A percentile compares a stretch with the other conserved stretches of the same genome.
phyloP scores from a whole-genome alignment of 2,329 filamentous ascomycete genomes.

The Ascochyta rabiei region DNA sequence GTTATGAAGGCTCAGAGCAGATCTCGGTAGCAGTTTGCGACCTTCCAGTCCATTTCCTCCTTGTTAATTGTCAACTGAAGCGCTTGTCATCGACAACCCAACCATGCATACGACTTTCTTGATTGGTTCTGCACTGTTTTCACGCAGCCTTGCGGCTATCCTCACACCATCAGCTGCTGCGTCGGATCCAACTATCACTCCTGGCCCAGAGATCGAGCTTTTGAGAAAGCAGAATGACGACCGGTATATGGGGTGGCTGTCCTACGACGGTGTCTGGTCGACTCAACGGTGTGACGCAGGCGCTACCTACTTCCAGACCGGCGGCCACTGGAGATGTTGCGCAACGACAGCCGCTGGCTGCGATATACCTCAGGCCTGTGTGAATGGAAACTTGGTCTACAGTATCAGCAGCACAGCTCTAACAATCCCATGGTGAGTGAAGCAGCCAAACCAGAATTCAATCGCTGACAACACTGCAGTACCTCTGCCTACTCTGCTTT shows the following conservation, averaged over 20 bases:
- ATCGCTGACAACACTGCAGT: slow-evolving; percentile 6
- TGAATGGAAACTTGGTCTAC: slow-evolving; percentile 31
- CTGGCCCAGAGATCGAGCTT: slow-evolving; percentile 29
- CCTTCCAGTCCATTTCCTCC: not conserved
- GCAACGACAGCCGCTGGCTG: slow-evolving; percentile 27
- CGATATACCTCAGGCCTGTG: slow-evolving; percentile 27
- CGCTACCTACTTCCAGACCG: slow-evolving; percentile 28
- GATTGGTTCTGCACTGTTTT: slow-evolving; percentile 20
- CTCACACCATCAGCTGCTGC: slow-evolving; percentile 20
- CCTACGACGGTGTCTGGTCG: slow-evolving; percentile 18
- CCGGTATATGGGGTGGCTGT: slow-evolving; percentile 35
- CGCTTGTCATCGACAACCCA: not conserved
- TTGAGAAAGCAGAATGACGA: slow-evolving; percentile 32
- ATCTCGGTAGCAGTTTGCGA: not conserved
- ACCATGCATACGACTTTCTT: slow-evolving; percentile 4
- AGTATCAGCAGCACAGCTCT: slow-evolving; percentile 10
- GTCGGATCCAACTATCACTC: slow-evolving; percentile 35
- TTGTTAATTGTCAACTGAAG: not conserved
- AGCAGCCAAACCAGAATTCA: not conserved
- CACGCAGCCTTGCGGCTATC: slow-evolving; percentile 22
- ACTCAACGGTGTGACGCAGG: slow-evolving; percentile 24
- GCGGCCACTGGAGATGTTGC: slow-evolving; percentile 31
- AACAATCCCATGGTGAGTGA: slow-evolving; percentile 20
- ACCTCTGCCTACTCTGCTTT: slow-evolving; percentile 23
- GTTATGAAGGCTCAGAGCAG: slow-evolving; percentile 14